Evolutionary conservation across 768 basidiomycete genomes (phyloP).

Genomic region (Lentinula aciculospora): DNA sequence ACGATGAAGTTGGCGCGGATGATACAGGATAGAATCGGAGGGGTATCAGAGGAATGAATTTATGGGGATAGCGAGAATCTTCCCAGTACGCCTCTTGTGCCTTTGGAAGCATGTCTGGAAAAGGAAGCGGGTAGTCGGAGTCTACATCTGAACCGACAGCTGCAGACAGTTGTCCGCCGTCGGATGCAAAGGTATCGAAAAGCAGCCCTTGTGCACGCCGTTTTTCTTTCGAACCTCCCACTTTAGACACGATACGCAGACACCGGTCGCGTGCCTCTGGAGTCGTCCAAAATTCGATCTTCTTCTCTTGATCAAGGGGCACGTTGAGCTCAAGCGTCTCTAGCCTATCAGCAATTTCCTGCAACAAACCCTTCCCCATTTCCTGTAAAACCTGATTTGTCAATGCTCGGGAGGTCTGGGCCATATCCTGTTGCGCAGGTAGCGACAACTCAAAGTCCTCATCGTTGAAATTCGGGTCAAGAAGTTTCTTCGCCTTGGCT

Average conservation of each 20-base stretch:
- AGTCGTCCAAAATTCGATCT: conserved; percentile 76
- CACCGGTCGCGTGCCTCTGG: conserved; percentile 68
- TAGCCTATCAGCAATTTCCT: conserved; percentile 55
- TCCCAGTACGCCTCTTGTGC: conserved; percentile 54
- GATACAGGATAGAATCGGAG: conserved; percentile 44
- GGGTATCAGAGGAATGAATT: conserved; percentile 54
- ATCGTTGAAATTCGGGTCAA: conserved; percentile 9
- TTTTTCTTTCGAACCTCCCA: conserved; percentile 69
- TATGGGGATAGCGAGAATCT: conserved; percentile 47
- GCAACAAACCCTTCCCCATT: conserved; percentile 55
- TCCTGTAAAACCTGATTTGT: conserved; percentile 72
- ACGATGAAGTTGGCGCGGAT: conserved; percentile 9
- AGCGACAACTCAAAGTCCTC: conserved; percentile 1
- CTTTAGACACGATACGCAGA: conserved; percentile 71
- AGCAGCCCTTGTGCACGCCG: conserved; percentile 62
- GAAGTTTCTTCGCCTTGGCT: conserved; percentile 10
- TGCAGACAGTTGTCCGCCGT: background rate
- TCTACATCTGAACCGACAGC: conserved; percentile 9
- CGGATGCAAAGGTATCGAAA: conserved; percentile 11
- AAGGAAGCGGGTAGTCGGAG: background rate
- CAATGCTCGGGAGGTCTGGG: conserved; percentile 64
- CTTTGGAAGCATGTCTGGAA: conserved; percentile 13
- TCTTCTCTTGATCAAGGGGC: background rate
- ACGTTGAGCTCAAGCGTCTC: background rate
- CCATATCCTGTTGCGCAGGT: conserved; percentile 24